Percentiles rank a stretch among this genome's conserved stretches.
Evolutionary conservation across 192 early-diverging fungal species (phyloP).

Genomic region (Coemansia sp.): DNA sequence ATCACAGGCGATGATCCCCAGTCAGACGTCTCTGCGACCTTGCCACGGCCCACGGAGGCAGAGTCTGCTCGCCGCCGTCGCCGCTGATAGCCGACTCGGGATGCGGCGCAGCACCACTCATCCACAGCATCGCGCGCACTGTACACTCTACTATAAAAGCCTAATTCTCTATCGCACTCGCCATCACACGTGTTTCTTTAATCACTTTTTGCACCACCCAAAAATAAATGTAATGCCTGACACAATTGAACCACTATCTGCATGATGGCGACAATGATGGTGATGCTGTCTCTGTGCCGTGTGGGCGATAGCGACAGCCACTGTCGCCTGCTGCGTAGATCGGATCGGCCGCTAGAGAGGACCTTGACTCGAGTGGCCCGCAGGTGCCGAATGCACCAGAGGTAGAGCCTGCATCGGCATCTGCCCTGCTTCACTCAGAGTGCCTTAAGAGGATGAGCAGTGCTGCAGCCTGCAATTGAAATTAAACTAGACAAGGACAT

Average conservation of each 20-base stretch:
- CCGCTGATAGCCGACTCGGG: background rate
- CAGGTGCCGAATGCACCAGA: background rate
- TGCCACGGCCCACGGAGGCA: background rate
- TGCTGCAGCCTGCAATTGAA: background rate
- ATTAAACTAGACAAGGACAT: background rate
- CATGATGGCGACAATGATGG: background rate
- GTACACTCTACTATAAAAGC: background rate
- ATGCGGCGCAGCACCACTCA: background rate
- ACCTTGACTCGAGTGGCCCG: constrained; percentile 4
- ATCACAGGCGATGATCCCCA: background rate
- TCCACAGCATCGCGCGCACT: background rate
- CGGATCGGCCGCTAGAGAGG: background rate
- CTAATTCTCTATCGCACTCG: background rate
- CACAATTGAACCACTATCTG: background rate
- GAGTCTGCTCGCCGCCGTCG: background rate
- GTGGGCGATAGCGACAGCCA: background rate
- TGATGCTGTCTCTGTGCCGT: background rate
- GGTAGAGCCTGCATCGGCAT: constrained; percentile 1
- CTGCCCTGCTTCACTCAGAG: background rate
- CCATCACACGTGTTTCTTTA: constrained; percentile 4
- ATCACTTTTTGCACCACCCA: background rate
- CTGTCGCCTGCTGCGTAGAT: background rate
- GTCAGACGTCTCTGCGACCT: background rate
- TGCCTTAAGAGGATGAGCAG: background rate
- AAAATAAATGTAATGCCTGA: constrained; percentile 1